Conservation (phyloP, 305 asterid species). For the Coffea humblotiana region DNA sequence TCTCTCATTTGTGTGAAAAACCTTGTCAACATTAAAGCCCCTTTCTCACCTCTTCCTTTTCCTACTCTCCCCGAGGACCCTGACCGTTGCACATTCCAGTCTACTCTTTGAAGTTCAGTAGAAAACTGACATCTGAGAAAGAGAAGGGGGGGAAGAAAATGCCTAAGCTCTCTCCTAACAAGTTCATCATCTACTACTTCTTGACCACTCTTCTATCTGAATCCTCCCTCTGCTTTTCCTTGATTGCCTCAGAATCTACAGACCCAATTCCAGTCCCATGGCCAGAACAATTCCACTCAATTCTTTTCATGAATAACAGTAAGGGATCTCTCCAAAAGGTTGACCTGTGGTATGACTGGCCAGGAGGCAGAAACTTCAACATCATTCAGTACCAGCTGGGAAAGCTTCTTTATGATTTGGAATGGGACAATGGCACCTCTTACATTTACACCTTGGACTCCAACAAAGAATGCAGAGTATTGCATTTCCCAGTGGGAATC, state of each 20-base stretch:
- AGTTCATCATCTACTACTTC: slow-evolving; percentile 3
- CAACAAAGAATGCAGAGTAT: slow-evolving; percentile 39
- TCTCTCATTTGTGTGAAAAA: neutral
- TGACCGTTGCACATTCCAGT: too few relatives aligned
- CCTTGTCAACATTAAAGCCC: neutral
- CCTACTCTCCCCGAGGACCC: neutral
- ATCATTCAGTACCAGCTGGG: slow-evolving; percentile 62
- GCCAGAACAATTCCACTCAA: slow-evolving; percentile 80
- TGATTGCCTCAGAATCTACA: neutral
- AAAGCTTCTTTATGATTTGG: slow-evolving; percentile 50
- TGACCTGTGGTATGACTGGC: slow-evolving; percentile 77
- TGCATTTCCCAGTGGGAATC: slow-evolving; percentile 61
- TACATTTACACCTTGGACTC: slow-evolving; percentile 54
- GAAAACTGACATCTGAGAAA: neutral
- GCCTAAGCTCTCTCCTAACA: slow-evolving; percentile 3
- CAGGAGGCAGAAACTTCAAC: slow-evolving; percentile 66
- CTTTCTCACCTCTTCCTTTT: neutral
- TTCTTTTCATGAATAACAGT: slow-evolving; percentile 46
- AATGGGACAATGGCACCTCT: slow-evolving; percentile 75
- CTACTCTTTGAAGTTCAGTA: neutral
- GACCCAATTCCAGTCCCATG: slow-evolving; percentile 46
- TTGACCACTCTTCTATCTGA: slow-evolving; percentile 10
- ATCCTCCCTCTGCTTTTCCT: slow-evolving; percentile 8
- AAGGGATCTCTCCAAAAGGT: slow-evolving; percentile 40
- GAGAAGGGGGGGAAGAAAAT: neutral